Evolutionary conservation across 1,139 yeast species (phyloP), one percentile per base, ranked within the genome.

Genomic region (Candida sp.): DNA sequence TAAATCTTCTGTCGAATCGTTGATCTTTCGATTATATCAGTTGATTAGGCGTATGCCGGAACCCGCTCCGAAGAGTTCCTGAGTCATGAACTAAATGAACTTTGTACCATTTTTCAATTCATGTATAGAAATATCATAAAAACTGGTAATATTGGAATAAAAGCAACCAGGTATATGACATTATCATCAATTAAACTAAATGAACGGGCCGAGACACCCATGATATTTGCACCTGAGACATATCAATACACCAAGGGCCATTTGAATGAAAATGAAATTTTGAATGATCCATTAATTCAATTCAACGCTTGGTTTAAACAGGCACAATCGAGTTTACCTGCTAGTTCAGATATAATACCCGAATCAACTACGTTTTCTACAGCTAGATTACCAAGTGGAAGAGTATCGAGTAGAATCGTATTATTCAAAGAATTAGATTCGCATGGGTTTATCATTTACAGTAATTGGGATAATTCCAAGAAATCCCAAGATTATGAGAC

Each of bases 391-490:
- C 97, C 97, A 7, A 76, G 86, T 7, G 99, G 99, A 22, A 73
- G 96, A 47, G 89, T 93, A 2, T 84, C 96, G 0, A 81, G 91
- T 5, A 72, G 99, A 46, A 77, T 87, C 11, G 95, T 93, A 2
- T 74, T 93, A 44, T 79, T 95, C 64, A 93, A 93, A 60, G 98
- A 93, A 58, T 75, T 93, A 45, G 98, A 93, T 61, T 73, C 77
- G 43, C 76, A 79, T 44, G 99, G 97, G 4, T 86, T 93, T 54
- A 80, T 90, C n/a, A 74, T 93, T 33, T 93, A 87, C 66, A 88
- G 97, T 43, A 93, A 93, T 64, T 91, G 97, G 96, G 89, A 77
- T 36, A 76, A 84, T 8, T 85, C 96, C 35, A 89, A 88, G 64
- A 93, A 93, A 64, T 80, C 85, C 23, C 61, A 68, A 41, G 98